phyloP scores from a whole-genome alignment of 228 moss, liverwort and hornwort species.

The Sphagnum magellanicum region DNA sequence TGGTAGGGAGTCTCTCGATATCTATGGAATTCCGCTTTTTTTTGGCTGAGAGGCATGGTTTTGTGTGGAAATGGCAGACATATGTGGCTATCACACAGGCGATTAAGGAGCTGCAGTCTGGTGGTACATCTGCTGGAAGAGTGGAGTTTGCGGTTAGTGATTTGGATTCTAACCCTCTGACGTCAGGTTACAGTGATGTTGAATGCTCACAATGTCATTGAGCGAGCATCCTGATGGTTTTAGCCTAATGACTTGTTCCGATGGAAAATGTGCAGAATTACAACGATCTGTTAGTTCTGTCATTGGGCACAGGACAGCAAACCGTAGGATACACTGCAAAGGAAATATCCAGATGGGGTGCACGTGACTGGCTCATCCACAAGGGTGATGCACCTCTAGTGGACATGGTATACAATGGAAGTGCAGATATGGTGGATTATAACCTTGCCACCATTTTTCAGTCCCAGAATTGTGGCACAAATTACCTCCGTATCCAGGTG shows the following conservation, averaged over 20 bases:
- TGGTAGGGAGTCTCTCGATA: too few relatives aligned
- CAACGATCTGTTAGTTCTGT: slow-evolving; percentile 49
- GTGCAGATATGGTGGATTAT: slow-evolving; percentile 58
- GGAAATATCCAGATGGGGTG: slow-evolving; percentile 45
- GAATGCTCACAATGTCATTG: too few relatives aligned
- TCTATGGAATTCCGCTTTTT: too few relatives aligned
- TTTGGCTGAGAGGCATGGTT: background rate
- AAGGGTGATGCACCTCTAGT: slow-evolving; percentile 54
- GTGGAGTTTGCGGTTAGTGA: slow-evolving; percentile 28
- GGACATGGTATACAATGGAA: slow-evolving; percentile 60
- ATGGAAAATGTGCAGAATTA: slow-evolving; percentile 27
- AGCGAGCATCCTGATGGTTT: too few relatives aligned
- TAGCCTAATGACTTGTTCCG: too few relatives aligned
- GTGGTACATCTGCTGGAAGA: slow-evolving; percentile 18
- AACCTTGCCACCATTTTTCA: slow-evolving; percentile 53
- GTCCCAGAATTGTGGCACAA: slow-evolving; percentile 40
- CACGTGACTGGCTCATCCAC: slow-evolving; percentile 38
- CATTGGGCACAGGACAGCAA: slow-evolving; percentile 57
- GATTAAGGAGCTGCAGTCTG: slow-evolving; percentile 37
- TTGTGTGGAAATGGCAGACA: slow-evolving; percentile 18
- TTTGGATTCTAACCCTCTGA: too few relatives aligned
- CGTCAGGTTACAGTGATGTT: too few relatives aligned
- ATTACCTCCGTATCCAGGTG: slow-evolving; percentile 62
- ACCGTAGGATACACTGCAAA: slow-evolving; percentile 37
- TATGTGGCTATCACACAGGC: slow-evolving; percentile 57